These are phyloP conservation scores for Tolypocladium pustulatum DNA, from an alignment of 2,329 filamentous ascomycete species.

Conservation along the genomic window DNA sequence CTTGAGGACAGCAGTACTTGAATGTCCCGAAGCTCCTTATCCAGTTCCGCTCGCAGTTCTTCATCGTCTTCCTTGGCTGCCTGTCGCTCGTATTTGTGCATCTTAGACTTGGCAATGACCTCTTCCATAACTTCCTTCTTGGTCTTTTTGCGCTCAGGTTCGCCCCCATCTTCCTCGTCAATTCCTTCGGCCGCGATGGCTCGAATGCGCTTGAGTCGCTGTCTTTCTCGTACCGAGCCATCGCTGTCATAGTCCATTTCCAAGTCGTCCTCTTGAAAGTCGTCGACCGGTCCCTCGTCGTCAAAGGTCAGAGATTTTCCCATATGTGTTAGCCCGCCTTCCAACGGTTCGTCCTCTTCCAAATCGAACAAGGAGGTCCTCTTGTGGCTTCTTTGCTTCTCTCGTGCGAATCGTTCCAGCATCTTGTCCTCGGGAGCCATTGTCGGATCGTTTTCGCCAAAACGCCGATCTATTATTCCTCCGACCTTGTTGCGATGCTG, in stretches of 20 bases:
- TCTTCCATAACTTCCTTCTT: constrained; percentile 98
- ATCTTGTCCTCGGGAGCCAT: constrained; percentile 93
- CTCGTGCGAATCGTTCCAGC: constrained; percentile 78
- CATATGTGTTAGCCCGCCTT: constrained; percentile 64
- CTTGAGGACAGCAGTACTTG: constrained; percentile 55
- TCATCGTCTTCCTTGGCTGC: constrained; percentile 88
- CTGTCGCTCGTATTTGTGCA: constrained; percentile 90
- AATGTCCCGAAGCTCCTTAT: constrained; percentile 71
- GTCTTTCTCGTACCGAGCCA: constrained; percentile 40
- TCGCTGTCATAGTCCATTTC: constrained; percentile 49
- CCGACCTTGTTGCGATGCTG: constrained; percentile 83
- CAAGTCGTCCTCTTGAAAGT: constrained; percentile 72
- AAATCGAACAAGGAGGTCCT: constrained; percentile 79
- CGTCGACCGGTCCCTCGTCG: constrained; percentile 45
- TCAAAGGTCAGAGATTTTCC: constrained; percentile 64
- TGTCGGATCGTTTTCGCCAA: constrained; percentile 88
- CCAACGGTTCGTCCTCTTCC: constrained; percentile 56
- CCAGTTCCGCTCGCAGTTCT: constrained; percentile 71
- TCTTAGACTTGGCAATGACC: constrained; percentile 92
- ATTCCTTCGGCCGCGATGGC: constrained; percentile 31
- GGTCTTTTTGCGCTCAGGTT: constrained; percentile 79
- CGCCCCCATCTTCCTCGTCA: constrained; percentile 37
- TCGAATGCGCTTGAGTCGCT: constrained; percentile 47
- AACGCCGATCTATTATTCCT: constrained; percentile 83
- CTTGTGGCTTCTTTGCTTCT: constrained; percentile 71